These are phyloP conservation scores for Cyberlindnera xylosilytica DNA, from an alignment of 805 yeast species.

Conservation along the genomic window DNA sequence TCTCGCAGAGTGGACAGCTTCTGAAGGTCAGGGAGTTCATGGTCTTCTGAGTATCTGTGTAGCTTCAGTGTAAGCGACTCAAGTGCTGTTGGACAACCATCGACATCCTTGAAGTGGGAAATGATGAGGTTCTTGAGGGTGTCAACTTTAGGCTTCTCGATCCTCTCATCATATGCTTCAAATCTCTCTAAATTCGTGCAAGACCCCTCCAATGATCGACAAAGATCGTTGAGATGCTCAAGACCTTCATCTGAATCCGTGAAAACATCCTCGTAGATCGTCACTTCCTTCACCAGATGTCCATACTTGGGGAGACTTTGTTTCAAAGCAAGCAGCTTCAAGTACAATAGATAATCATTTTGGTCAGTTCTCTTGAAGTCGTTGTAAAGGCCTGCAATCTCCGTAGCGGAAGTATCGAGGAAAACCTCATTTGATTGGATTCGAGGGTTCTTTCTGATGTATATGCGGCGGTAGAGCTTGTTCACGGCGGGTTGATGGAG, in stretches of 20 bases:
- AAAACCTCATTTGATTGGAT: constrained; percentile 29
- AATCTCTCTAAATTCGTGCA: constrained; percentile 17
- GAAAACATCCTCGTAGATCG: constrained; percentile 32
- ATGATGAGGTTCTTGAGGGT: constrained; percentile 13
- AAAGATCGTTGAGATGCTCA: constrained; percentile 21
- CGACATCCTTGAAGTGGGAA: constrained; percentile 11
- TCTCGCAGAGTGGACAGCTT: constrained; percentile 18
- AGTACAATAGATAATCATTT: constrained; percentile 34
- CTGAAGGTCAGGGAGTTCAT: constrained; percentile 4
- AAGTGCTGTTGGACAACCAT: constrained; percentile 4
- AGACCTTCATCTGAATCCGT: constrained; percentile 22
- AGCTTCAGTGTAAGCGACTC: constrained; percentile 11
- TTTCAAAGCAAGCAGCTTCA: constrained; percentile 40
- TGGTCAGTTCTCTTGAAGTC: constrained; percentile 33
- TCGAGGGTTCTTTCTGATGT: constrained; percentile 34
- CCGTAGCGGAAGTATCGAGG: constrained; percentile 35
- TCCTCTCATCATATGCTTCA: constrained; percentile 15
- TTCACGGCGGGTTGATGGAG: constrained; percentile 31
- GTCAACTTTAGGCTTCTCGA: constrained; percentile 8
- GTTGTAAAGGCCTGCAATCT: constrained; percentile 36
- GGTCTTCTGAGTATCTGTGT: constrained; percentile 14
- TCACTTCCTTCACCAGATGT: constrained; percentile 32
- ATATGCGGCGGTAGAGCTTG: constrained; percentile 36
- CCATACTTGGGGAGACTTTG: constrained; percentile 35
- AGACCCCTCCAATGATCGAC: constrained; percentile 24